Evolutionary conservation across 345 rosid species (phyloP).

Genomic region (Clarkia xantiana): DNA sequence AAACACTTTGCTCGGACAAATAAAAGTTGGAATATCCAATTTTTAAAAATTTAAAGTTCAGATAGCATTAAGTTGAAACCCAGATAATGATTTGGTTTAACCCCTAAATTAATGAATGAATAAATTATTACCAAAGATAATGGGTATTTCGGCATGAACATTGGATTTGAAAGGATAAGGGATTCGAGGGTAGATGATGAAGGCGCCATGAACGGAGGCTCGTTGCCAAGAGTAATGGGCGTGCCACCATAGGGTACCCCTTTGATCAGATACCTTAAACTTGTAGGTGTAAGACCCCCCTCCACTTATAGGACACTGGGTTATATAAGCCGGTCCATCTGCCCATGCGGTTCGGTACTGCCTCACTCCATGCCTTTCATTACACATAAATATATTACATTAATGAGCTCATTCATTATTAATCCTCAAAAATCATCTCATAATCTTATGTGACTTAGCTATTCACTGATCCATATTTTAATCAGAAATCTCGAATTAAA

Average conservation of each 20-base stretch:
- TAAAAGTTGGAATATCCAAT: too few species aligned
- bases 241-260: slow-evolving; percentile 59
- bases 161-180: slow-evolving; percentile 37
- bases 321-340: slow-evolving; percentile 55
- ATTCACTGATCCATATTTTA: too few species aligned
- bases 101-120: background rate
- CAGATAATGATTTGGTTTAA: background rate
- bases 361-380: slow-evolving; percentile 44
- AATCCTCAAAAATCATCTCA: too few species aligned
- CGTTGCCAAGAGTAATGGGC: slow-evolving; percentile 59
- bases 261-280: slow-evolving; percentile 34
- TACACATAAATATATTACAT: too few species aligned
- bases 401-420: too few species aligned
- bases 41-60: too few species aligned
- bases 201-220: slow-evolving; percentile 50
- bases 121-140: slow-evolving; percentile 31
- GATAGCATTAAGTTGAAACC: too few species aligned
- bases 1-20: too few species aligned
- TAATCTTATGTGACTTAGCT: too few species aligned
- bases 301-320: slow-evolving; percentile 49
- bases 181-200: slow-evolving; percentile 39
- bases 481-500: too few species aligned
- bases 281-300: slow-evolving; percentile 39
- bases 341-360: slow-evolving; percentile 55
- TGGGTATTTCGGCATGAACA: slow-evolving; percentile 38